Evolutionary conservation across 176 grass and related monocot genomes (phyloP).

Genomic region (Phoenix dactylifera): DNA sequence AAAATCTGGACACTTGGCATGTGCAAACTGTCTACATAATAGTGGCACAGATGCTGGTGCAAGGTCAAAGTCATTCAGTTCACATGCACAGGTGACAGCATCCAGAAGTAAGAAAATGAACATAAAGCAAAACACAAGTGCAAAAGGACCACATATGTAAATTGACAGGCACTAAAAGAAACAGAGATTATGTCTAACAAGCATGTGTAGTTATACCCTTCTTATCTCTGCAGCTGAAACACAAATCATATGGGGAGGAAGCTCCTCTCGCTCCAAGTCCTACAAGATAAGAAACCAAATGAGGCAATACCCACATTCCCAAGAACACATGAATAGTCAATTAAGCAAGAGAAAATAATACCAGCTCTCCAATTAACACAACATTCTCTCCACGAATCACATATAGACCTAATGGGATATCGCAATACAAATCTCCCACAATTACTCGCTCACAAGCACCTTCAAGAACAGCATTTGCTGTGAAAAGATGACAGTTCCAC

Average conservation of each 20-base stretch:
- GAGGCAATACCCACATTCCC: not conserved
- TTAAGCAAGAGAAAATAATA: conserved; percentile 21
- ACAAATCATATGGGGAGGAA: conserved; percentile 77
- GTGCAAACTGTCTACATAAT: no score
- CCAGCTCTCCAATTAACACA: conserved; percentile 97
- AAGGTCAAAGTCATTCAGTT: no score
- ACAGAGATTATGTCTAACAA: conserved; percentile 7
- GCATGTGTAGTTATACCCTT: conserved; percentile 34
- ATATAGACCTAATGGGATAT: conserved; percentile 87
- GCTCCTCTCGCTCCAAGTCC: conserved; percentile 85
- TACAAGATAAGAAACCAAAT: conserved; percentile 22
- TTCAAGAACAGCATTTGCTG: conserved; percentile 96
- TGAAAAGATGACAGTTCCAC: conserved; percentile 6
- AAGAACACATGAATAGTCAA: not conserved
- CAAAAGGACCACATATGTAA: not conserved
- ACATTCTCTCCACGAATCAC: conserved; percentile 98
- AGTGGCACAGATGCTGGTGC: no score
- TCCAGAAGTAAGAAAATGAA: no score
- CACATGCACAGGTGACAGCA: no score
- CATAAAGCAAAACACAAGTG: no score
- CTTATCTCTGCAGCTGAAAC: conserved; percentile 86
- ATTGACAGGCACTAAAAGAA: not conserved
- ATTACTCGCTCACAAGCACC: conserved; percentile 95
- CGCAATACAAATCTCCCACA: conserved; percentile 82
- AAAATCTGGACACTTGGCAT: no score